Percentiles rank a stretch among this genome's conserved stretches.
phyloP scores from a whole-genome alignment of 495 filamentous ascomycete genomes.

The Margaritispora aquatica region DNA sequence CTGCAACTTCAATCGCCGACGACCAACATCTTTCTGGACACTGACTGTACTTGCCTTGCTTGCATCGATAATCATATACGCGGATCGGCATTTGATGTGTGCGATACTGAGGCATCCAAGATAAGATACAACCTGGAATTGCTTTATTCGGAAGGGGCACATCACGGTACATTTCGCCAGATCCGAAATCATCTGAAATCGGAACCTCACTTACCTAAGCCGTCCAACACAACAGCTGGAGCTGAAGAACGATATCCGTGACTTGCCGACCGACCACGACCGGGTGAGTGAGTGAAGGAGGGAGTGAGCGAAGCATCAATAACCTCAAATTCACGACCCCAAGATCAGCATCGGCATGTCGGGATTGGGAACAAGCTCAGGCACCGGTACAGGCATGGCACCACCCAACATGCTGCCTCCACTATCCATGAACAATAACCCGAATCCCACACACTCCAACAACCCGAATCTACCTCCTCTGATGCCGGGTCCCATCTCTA shows the following conservation, averaged over 20 bases:
- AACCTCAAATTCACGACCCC: neutral
- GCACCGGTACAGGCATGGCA: neutral
- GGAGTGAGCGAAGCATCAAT: too few relatives aligned
- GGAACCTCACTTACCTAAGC: too few relatives aligned
- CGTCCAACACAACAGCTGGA: neutral
- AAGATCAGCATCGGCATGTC: constrained; percentile 1
- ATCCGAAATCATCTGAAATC: too few relatives aligned
- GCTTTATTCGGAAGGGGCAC: too few relatives aligned
- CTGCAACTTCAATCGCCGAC: neutral
- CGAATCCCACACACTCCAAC: neutral
- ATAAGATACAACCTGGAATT: too few relatives aligned
- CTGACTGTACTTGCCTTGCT: too few relatives aligned
- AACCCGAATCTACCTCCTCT: neutral
- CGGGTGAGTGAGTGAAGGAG: neutral
- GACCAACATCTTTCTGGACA: neutral
- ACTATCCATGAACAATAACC: neutral
- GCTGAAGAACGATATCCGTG: neutral
- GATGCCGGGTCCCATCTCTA: neutral
- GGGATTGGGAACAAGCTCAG: neutral
- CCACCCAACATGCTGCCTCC: constrained; percentile 12
- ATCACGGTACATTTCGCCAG: neutral
- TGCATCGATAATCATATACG: too few relatives aligned
- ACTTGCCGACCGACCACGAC: neutral
- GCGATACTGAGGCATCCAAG: too few relatives aligned
- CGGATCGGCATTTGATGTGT: neutral